phyloP scores from a whole-genome alignment of 2,329 filamentous ascomycete genomes.

The Neurospora sp. region DNA sequence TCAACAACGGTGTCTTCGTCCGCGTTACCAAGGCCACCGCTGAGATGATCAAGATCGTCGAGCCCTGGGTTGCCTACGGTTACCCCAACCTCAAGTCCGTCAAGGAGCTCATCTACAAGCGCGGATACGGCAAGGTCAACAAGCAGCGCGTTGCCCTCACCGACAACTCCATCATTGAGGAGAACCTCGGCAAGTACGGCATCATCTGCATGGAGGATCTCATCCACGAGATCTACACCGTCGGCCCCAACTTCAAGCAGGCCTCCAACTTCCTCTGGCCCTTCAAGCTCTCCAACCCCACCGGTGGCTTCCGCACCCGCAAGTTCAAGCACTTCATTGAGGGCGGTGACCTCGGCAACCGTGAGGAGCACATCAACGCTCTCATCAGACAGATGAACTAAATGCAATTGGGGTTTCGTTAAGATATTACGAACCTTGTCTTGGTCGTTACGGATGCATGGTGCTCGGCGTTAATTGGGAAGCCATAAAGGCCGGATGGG shows the following conservation, averaged over 20 bases:
- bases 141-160: conserved; percentile 96
- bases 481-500: conserved; percentile 20
- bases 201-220: conserved; percentile 99
- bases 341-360: conserved; percentile 97
- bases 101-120: conserved; percentile 99
- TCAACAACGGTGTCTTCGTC: conserved; percentile 99
- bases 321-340: conserved; percentile 99
- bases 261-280: conserved; percentile 99
- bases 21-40: conserved; percentile 93
- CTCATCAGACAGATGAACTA: conserved; percentile 99
- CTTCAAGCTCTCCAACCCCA: conserved; percentile 99
- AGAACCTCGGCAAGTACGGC: conserved; percentile 93
- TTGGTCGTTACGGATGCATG: conserved; percentile 22
- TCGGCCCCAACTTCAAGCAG: conserved; percentile 99
- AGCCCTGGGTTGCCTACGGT: conserved; percentile 98
- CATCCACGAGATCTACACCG: conserved; percentile 98
- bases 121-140: conserved; percentile 97
- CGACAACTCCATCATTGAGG: conserved; percentile 96
- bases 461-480: conserved; percentile 27
- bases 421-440: conserved; percentile 11
- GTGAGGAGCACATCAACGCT: conserved; percentile 95
- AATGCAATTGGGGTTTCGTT: conserved; percentile 20
- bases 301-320: conserved; percentile 85
- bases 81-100: conserved; percentile 99
- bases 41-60: conserved; percentile 96